Base-by-base conservation (phyloP, 352 stramenopile genomes). In the Pythium utonaiense region DNA sequence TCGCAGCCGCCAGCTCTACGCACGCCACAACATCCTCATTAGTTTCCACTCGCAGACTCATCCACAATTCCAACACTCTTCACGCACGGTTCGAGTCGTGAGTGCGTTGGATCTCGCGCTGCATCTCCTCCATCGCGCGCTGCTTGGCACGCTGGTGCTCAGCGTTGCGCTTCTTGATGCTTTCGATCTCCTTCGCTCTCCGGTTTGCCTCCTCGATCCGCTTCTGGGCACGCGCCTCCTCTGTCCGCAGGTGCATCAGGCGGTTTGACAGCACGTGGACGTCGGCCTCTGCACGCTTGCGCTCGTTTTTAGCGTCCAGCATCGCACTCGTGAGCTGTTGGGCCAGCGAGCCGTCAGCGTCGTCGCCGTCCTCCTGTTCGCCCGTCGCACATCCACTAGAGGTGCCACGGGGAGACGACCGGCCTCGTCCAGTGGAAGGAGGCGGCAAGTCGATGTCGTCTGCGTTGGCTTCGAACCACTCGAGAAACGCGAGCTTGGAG, bases 381-480 rank as follows among this genome's bases (percentile, higher is more conserved):
- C 22, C 27, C 8, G 52, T 22, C 6, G 24, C 59, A 6, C 27
- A 25, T 24, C 27, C 41, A 17, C 36, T 22, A 17, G 58, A 30
- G 16, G 49, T 34, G 14, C 19, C 36, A 6, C 22, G 19, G 13
- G 27, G 40, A 8, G 22, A 28, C 6, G 27, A 34, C 5, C 49
- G 58, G 4, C 21, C 1, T 2, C 49, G 33, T 1, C 30, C 31
- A 1, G 17, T 3, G 7, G 12, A 34, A 0, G 58, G 28, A 45
- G n/a, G n/a, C 16, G 60, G 53, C 45, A 67, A 5, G 10, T 85
- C 80, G 21, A 90, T 82, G 9, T 83, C 69, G 54, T 90, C 80
- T 3, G 77, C 78, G 21, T 88, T 76, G 55, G 75, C 67, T 65
- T 88, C 76, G 48, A 90, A 90, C 80, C 80, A 90, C 51, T 90